Evolutionary conservation across 2,329 filamentous ascomycete species (phyloP), one percentile per base, ranked within the genome.

Genomic region (Scedosporium apiospermum): DNA sequence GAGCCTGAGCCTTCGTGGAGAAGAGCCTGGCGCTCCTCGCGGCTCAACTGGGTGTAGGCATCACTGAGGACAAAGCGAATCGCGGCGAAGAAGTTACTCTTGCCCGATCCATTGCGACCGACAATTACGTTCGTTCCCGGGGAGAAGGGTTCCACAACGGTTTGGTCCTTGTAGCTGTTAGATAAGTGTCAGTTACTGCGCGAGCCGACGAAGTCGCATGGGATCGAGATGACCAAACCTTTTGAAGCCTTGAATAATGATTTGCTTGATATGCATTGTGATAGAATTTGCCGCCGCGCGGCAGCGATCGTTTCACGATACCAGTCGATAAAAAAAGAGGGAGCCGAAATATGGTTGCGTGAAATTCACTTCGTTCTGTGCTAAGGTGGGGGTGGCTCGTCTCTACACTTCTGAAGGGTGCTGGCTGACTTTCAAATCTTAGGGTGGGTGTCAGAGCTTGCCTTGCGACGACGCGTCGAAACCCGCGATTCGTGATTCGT

Each of bases 221-320:
- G 53, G 18, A 63, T 26, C 1, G 38, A 55, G 16, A 34, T 58
- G 59, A 49, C 77, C 77, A 68, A 76, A 96, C 92, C 92, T 97
- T 80, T 99, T 99, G 80, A 99, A 99, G 86, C 95, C 95, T 77
- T 99, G 95, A 74, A 99, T 98, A 76, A 97, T 98, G 76, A 98
- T 97, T 80, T 99, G 95, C 77, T 99, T 99, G 84, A 99, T 97
- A 81, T 96, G 95, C 93, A 97, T 96, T 73, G 70, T 81, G 75
- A 71, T 68, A 68, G 71, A 55, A 51, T 62, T 58, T 62, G 65
- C 44, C 60, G 60, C 60, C 60, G 16, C 46, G 60, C 60, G 60
- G 60, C 60, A 61, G 60, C 60, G 21, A 30, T 38, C 34, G n/a
- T 30, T 51, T 61, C 59, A 44, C 59, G 49, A 61, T 61, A 61